Evolutionary conservation across 768 basidiomycete genomes (phyloP), one percentile per base, ranked within the genome.

Genomic region (Melanogaster broomeanus): DNA sequence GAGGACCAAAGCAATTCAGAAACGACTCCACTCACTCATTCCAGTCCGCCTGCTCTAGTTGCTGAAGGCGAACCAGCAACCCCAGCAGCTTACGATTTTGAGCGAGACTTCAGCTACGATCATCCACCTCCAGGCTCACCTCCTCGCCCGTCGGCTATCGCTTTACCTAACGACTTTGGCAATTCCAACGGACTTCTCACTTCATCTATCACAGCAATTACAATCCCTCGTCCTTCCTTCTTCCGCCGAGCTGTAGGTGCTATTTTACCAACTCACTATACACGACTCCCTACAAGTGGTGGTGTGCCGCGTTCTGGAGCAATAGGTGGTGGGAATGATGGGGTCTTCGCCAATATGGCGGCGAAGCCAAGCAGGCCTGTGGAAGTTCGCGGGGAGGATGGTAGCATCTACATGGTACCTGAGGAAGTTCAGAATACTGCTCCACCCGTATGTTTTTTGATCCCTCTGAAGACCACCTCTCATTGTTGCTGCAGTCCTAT

Each of bases 341-440:
- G 97, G 3, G 95, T 98, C 9, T 99, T 98, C 64, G 85, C 89
- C 27, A 99, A 98, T 63, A 84, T 99, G 33, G 85, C 83, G 58
- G 96, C 96, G 1, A 97, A 97, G 67, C 96, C 97, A 2, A 66
- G 65, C 37, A 71, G 73, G 46, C 66, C 66, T 15, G 65, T 74
- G 2, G 74, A 77, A 22, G 62, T 83, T n/a, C 69, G 61, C 30
- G 69, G 75, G 19, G 78, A 78, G 31, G 71, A 85, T 59, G 87
- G 87, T 4, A 74, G 76, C 58, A 71, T 80, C 4, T 77, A 78
- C 64, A 73, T 85, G 62, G 81, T 85, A 34, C 92, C 93, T 5
- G 94, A 97, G 62, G 87, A 90, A 42, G 75, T 77, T 7, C 87
- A 91, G 66, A 90, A 83, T 60, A 89, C 89, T 50, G 79, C 83